These are phyloP conservation scores for Paraphaeosphaeria sporulosa DNA, from an alignment of 2,329 filamentous ascomycete species.

Conservation along the genomic window DNA sequence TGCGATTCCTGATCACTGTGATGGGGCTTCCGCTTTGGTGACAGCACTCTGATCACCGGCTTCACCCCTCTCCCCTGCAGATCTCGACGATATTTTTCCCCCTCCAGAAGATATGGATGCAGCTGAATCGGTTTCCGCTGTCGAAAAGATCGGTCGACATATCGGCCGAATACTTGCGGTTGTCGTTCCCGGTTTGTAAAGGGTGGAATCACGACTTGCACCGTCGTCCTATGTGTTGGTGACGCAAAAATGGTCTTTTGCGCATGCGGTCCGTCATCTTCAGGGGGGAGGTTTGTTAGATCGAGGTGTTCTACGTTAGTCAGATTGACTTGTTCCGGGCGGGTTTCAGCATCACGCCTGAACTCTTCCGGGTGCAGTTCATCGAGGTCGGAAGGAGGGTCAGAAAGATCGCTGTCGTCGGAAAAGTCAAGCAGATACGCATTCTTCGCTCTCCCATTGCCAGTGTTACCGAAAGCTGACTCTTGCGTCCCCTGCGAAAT, in stretches of 20 bases:
- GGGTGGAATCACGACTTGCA: conserved; percentile 41
- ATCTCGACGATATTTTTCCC: conserved; percentile 52
- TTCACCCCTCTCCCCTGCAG: conserved; percentile 53
- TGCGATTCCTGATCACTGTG: conserved; percentile 36
- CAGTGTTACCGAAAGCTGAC: not conserved
- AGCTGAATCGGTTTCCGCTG: conserved; percentile 57
- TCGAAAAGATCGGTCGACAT: conserved; percentile 48
- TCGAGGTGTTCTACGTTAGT: no score
- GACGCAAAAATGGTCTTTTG: conserved; percentile 15
- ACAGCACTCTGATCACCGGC: conserved; percentile 49
- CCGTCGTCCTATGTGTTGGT: conserved; percentile 35
- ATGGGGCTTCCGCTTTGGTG: conserved; percentile 28
- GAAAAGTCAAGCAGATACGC: conserved; percentile 32
- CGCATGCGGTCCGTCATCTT: conserved; percentile 14
- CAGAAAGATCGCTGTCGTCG: conserved; percentile 33
- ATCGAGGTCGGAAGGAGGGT: conserved; percentile 26
- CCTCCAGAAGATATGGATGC: conserved; percentile 57
- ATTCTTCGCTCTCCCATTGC: not conserved
- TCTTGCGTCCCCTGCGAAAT: conserved; percentile 14
- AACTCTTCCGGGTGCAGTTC: not conserved
- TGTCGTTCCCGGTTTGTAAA: conserved; percentile 28
- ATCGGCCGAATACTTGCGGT: conserved; percentile 24
- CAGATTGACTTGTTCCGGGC: conserved; percentile 33
- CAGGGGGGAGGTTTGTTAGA: conserved; percentile 11
- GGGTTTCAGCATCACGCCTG: conserved; percentile 27